Percentiles rank a stretch among this genome's conserved stretches.
phyloP scores from a whole-genome alignment of 495 filamentous ascomycete species.

The Cercophora scortea region DNA sequence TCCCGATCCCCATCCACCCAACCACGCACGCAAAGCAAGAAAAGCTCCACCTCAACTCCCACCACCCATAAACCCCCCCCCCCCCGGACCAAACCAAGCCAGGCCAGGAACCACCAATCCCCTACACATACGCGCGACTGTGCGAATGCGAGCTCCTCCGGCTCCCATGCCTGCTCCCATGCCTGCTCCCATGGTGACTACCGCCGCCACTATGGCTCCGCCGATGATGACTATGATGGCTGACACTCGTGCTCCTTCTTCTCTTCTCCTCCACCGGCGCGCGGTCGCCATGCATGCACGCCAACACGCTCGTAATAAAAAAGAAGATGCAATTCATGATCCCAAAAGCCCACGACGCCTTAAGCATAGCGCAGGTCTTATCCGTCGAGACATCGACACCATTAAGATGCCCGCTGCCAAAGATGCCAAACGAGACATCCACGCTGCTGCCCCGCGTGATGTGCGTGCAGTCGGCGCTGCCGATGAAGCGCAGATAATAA shows the following conservation, averaged over 20 bases:
- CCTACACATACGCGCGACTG: conserved; percentile 8
- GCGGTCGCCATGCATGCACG: conserved; percentile 46
- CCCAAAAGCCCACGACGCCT: conserved; percentile 75
- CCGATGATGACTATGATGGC: background rate
- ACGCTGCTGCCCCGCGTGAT: conserved; percentile 36
- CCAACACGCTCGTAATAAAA: conserved; percentile 58
- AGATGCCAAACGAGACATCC: conserved; percentile 52
- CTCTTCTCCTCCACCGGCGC: conserved; percentile 8
- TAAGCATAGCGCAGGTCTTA: conserved; percentile 82
- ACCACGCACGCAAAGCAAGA: too few species aligned
- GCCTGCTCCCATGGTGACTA: background rate
- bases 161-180: background rate
- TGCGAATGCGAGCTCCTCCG: conserved; percentile 9
- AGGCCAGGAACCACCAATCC: too few species aligned
- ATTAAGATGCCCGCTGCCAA: conserved; percentile 42
- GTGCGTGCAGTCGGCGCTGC: conserved; percentile 54
- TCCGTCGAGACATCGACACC: conserved; percentile 44
- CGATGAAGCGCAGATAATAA: conserved; percentile 65
- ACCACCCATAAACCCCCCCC: too few species aligned
- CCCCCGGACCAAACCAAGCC: too few species aligned
- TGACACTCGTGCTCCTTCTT: conserved; percentile 4
- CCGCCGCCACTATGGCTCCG: background rate
- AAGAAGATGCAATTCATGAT: conserved; percentile 88
- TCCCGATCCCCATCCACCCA: too few species aligned
- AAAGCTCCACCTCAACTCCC: too few species aligned